Percentiles rank a stretch among this genome's conserved stretches.
These are phyloP conservation scores for Starmera amethionina DNA, from an alignment of 805 yeast species.

Conservation along the genomic window DNA sequence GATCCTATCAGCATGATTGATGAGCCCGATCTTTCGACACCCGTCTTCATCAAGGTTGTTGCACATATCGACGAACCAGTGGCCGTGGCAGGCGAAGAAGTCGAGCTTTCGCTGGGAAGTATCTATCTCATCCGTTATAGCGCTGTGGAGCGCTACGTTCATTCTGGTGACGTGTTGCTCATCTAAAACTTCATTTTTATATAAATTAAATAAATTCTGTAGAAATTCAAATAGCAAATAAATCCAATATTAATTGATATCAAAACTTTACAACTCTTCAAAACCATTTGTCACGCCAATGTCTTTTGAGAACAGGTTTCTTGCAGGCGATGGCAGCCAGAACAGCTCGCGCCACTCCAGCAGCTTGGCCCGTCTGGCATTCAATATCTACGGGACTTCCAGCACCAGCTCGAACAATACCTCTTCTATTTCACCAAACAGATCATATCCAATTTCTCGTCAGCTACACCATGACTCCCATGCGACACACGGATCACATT, in stretches of 20 bases:
- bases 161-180: slow-evolving; percentile 31
- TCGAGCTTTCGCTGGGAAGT: slow-evolving; percentile 51
- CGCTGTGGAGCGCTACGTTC: slow-evolving; percentile 31
- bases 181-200: slow-evolving; percentile 17
- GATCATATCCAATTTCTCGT: slow-evolving; percentile 5
- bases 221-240: no score
- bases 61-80: slow-evolving; percentile 21
- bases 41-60: slow-evolving; percentile 65
- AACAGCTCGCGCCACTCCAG: slow-evolving; percentile 15
- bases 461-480: slow-evolving; percentile 8
- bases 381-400: slow-evolving; percentile 41
- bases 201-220: no score
- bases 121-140: slow-evolving; percentile 69
- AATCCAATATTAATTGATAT: no score
- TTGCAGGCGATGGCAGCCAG: not conserved
- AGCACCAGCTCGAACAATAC: slow-evolving; percentile 14
- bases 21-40: slow-evolving; percentile 62
- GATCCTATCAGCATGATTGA: slow-evolving; percentile 69
- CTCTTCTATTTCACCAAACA: slow-evolving; percentile 9
- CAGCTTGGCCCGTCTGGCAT: slow-evolving; percentile 44
- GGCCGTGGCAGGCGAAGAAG: slow-evolving; percentile 40
- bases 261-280: no score
- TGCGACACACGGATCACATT: slow-evolving; percentile 10
- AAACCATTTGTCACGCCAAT: no score
- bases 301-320: not conserved